Conservation (phyloP, 768 basidiomycete species). For the Tulasnella calospora region DNA sequence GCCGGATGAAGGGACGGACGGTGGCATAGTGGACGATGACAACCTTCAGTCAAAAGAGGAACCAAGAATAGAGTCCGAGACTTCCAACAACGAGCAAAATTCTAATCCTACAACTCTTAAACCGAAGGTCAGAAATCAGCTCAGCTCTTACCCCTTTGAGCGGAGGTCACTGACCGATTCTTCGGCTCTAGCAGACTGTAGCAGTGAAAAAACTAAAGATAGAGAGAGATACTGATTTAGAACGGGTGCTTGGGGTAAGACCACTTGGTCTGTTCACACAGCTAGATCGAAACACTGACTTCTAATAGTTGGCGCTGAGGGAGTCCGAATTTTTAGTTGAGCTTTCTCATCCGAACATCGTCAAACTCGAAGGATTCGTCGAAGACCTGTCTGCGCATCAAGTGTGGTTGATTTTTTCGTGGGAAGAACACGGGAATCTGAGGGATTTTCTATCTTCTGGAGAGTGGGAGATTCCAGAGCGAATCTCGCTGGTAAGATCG, state of each 20-base stretch:
- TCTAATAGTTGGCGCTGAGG: neutral
- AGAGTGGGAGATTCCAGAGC: neutral
- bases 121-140: too few species aligned
- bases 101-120: too few species aligned
- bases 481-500: neutral
- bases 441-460: neutral
- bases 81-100: too few species aligned
- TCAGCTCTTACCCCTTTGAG: too few species aligned
- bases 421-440: neutral
- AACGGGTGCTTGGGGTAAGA: neutral
- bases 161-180: too few species aligned
- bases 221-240: neutral
- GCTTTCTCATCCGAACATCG: neutral
- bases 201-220: neutral
- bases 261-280: neutral
- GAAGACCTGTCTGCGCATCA: neutral
- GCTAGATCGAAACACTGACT: neutral
- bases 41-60: too few species aligned
- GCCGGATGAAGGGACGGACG: too few species aligned
- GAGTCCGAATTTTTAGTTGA: neutral
- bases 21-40: too few species aligned
- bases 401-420: neutral
- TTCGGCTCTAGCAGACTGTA: neutral
- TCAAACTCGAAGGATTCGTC: neutral
- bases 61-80: too few species aligned